Base-by-base conservation (phyloP, 2,329 filamentous ascomycete species). In the Diaporthe amygdali region DNA sequence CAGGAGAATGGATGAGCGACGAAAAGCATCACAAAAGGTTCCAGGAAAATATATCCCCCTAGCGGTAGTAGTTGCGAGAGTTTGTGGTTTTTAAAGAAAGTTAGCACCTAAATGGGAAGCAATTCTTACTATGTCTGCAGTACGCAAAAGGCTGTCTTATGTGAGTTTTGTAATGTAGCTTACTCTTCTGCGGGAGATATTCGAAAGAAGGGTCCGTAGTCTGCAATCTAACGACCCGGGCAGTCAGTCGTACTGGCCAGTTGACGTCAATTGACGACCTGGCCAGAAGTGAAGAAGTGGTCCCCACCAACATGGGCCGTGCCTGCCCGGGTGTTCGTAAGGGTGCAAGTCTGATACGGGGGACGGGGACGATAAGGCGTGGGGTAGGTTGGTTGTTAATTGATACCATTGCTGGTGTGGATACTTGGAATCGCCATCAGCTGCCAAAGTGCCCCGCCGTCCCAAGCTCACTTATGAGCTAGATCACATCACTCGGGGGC, bases 311-410 rank as follows among this genome's bases (percentile, higher is more conserved):
- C 44, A 37, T 3, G 44, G 59, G 44, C 8, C 5, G 59, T 5
- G n/a, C 20, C 12, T 47, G 25, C 37, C 55, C 30, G 10, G 22
- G 25, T 61, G 15, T 14, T 14, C 10, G 37, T 39, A 14, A 12
- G 37, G 37, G 3, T 39, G 37, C 37, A 22, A 22, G 46, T 14
- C 34, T 44, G 46, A 54, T 68, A 56, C 54, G 66, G 44, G 66
- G 32, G 51, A 56, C 54, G 66, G 44, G 66, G 32, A 59, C 41
- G 66, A 68, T 68, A 68, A 68, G 66, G 52, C 66, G 66, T 68
- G 66, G 66, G 52, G 66, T 54, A 39, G 32, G 39, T 25, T 47
- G 27, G 59, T 22, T 51, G n/a, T 51, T 25, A 54, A 67, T 41
- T 41, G 64, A 67, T 67, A 37, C 51, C 46, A 25, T n/a, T 59